phyloP scores from a whole-genome alignment of 192 early-diverging fungal genomes.

The Helicostylum pulchrum region DNA sequence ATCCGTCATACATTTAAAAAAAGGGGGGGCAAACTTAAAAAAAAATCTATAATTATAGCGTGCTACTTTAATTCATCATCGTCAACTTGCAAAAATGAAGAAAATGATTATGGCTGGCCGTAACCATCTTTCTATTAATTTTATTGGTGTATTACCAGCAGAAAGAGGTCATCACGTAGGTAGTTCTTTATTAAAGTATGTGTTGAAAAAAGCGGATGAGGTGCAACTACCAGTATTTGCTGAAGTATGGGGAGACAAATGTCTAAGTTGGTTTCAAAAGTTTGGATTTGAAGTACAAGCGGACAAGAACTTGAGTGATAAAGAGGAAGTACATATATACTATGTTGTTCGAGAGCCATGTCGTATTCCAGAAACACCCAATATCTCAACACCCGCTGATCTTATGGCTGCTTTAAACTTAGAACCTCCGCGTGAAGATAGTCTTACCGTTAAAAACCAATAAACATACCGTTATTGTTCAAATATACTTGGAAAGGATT shows the following conservation, averaged over 20 bases:
- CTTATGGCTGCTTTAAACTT: neutral
- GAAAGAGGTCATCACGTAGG: conserved; percentile 18
- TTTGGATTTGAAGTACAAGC: conserved; percentile 12
- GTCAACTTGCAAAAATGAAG: conserved; percentile 3
- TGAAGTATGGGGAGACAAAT: neutral
- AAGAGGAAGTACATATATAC: neutral
- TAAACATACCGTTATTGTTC: too few relatives aligned
- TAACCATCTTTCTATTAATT: conserved; percentile 19
- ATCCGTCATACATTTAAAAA: neutral
- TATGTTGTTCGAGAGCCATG: conserved; percentile 5
- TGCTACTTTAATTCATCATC: conserved; percentile 5
- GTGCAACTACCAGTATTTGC: conserved; percentile 15
- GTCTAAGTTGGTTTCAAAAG: conserved; percentile 4
- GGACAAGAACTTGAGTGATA: conserved; percentile 1
- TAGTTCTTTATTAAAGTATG: conserved; percentile 5
- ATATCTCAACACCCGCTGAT: neutral
- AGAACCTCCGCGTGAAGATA: conserved; percentile 6
- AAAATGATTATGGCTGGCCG: conserved; percentile 6
- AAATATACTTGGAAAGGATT: too few relatives aligned
- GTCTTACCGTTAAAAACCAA: neutral
- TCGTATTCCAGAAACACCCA: neutral
- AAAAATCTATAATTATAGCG: neutral
- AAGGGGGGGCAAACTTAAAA: neutral
- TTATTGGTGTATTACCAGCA: conserved; percentile 22
- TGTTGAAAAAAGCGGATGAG: conserved; percentile 20